Evolutionary conservation across 768 basidiomycete species (phyloP).

Genomic region (Kockovaella imperatae): DNA sequence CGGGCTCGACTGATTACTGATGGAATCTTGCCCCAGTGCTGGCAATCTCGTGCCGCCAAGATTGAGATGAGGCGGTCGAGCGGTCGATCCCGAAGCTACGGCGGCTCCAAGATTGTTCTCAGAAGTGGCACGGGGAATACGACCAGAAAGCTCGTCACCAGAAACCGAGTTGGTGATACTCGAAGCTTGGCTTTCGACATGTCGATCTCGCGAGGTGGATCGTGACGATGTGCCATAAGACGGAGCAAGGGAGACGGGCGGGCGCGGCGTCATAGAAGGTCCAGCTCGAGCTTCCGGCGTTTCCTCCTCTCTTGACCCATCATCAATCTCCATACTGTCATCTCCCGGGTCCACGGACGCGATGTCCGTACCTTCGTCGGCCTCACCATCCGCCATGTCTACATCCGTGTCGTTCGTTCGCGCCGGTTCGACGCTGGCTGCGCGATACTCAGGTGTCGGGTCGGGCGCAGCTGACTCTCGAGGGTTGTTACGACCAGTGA

Average conservation of each 20-base stretch:
- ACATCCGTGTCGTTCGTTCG: conserved; percentile 32
- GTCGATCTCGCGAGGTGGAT: conserved; percentile 5
- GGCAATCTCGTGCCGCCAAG: conserved; percentile 23
- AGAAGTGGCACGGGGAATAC: conserved; percentile 26
- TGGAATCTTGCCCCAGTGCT: conserved; percentile 23
- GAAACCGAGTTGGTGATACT: conserved; percentile 28
- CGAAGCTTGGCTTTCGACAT: conserved; percentile 15
- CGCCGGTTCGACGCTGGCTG: background rate
- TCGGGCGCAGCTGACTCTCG: background rate
- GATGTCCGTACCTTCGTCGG: conserved; percentile 58
- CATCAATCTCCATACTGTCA: conserved; percentile 50
- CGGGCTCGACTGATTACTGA: conserved; percentile 40
- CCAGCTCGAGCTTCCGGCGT: background rate
- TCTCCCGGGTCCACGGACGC: conserved; percentile 50
- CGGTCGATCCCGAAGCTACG: conserved; percentile 3
- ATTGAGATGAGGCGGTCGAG: conserved; percentile 21
- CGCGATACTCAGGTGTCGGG: background rate
- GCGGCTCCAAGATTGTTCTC: conserved; percentile 20
- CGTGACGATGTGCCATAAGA: conserved; percentile 21
- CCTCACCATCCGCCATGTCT: conserved; percentile 38
- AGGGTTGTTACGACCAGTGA: background rate
- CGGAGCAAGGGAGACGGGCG: conserved; percentile 15
- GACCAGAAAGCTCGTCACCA: conserved; percentile 19
- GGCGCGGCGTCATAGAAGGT: conserved; percentile 31
- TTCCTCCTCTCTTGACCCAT: background rate